Evolutionary conservation across 208 protist species (phyloP).

Genomic region (Wallacemonas rigidus): DNA sequence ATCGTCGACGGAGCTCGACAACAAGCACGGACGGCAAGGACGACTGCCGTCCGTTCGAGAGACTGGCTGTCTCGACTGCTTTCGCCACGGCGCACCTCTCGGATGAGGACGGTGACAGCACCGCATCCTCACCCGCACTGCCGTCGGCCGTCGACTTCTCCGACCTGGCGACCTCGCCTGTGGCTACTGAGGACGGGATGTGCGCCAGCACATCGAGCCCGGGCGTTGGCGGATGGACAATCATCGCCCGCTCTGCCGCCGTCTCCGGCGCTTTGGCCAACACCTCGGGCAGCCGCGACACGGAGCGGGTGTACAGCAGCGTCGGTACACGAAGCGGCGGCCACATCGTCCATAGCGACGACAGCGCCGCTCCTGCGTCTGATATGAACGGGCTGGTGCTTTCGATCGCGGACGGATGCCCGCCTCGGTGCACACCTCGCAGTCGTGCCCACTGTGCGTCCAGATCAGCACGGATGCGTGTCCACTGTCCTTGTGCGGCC

Average conservation of each 20-base stretch:
- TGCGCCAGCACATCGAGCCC: constrained; percentile 20
- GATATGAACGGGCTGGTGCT: constrained; percentile 1
- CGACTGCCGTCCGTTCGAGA: constrained; percentile 5
- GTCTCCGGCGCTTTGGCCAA: constrained; percentile 14
- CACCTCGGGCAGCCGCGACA: constrained; percentile 7
- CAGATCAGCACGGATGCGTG: not conserved
- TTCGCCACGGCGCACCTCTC: not conserved
- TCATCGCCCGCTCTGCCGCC: constrained; percentile 22
- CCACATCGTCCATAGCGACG: constrained; percentile 22
- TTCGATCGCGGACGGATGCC: no score
- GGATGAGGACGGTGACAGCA: no score
- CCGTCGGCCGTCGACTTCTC: no score
- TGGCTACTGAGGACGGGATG: no score
- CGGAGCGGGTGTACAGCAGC: constrained; percentile 23
- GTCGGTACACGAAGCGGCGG: constrained; percentile 24
- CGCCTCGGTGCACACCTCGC: no score
- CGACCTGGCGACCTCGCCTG: no score
- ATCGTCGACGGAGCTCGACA: constrained; percentile 49
- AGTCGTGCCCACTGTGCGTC: not conserved
- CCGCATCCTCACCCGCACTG: no score
- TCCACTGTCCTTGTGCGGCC: not conserved
- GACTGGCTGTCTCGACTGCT: not conserved
- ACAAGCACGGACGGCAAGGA: constrained; percentile 24
- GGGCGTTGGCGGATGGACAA: constrained; percentile 24
- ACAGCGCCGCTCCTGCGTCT: not conserved